Percentiles rank a stretch among this genome's conserved stretches.
phyloP scores from a whole-genome alignment of 2,329 filamentous ascomycete species.

The Colletotrichum gloeosporioides region DNA sequence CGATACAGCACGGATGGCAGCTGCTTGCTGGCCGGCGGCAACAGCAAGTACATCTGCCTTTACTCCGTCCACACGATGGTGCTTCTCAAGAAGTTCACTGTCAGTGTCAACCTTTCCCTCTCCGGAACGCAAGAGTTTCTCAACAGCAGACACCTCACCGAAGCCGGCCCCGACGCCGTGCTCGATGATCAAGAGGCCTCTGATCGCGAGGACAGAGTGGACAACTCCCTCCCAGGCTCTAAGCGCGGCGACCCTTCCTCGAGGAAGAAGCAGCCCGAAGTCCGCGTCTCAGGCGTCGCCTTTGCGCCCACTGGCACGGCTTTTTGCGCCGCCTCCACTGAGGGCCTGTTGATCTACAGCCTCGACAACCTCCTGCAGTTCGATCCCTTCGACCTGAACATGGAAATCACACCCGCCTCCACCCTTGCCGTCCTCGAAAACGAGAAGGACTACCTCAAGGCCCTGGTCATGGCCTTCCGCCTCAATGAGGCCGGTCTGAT shows the following conservation, averaged over 20 bases:
- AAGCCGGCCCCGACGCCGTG: constrained; percentile 84
- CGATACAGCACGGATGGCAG: constrained; percentile 91
- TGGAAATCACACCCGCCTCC: constrained; percentile 88
- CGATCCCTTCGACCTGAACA: constrained; percentile 94
- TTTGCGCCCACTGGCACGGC: constrained; percentile 89
- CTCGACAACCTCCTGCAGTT: constrained; percentile 85
- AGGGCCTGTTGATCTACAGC: constrained; percentile 92
- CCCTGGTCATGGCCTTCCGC: constrained; percentile 95
- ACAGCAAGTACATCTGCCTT: constrained; percentile 98
- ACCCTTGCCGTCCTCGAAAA: constrained; percentile 72
- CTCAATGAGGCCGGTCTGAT: constrained; percentile 86
- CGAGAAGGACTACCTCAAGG: constrained; percentile 85
- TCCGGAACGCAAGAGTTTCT: constrained; percentile 97
- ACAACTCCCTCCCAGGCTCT: constrained; percentile 81
- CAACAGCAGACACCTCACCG: constrained; percentile 89
- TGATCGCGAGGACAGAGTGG: constrained; percentile 84
- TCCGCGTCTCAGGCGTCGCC: constrained; percentile 82
- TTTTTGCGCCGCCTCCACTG: constrained; percentile 94
- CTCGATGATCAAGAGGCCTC: constrained; percentile 89
- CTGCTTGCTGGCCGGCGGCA: constrained; percentile 88
- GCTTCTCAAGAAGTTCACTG: constrained; percentile 91
- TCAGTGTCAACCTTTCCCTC: constrained; percentile 93
- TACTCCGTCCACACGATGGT: constrained; percentile 96
- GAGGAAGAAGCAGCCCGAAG: constrained; percentile 78
- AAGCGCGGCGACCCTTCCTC: constrained; percentile 86